phyloP scores from a whole-genome alignment of 2,329 filamentous ascomycete species.

The Arthroderma uncinatum region DNA sequence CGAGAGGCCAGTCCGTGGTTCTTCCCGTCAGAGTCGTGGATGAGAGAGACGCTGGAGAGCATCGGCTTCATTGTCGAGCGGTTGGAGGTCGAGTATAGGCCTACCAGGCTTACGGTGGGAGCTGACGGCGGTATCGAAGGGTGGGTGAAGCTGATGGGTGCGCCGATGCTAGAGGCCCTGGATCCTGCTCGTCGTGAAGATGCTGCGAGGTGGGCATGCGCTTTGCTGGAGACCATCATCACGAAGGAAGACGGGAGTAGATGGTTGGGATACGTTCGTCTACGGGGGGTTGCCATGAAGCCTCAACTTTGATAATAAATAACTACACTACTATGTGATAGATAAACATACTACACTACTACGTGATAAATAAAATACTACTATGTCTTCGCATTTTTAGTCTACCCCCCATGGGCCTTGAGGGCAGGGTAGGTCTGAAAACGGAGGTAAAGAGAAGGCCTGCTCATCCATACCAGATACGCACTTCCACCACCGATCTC shows the following conservation, averaged over 20 bases:
- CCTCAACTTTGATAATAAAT: not conserved
- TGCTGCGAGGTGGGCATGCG: slow-evolving; percentile 44
- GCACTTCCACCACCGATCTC: not conserved
- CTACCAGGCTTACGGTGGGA: slow-evolving; percentile 41
- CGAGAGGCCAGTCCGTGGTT: slow-evolving; percentile 54
- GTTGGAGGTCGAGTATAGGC: slow-evolving; percentile 53
- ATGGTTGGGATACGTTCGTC: slow-evolving; percentile 39
- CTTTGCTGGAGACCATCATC: slow-evolving; percentile 46
- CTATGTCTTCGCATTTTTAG: slow-evolving; percentile 47
- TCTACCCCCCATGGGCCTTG: slow-evolving; percentile 42
- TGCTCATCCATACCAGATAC: not conserved
- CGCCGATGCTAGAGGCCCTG: slow-evolving; percentile 46
- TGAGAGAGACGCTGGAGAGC: slow-evolving; percentile 29
- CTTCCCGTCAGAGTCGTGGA: slow-evolving; percentile 56
- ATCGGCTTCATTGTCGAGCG: slow-evolving; percentile 40
- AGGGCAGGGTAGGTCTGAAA: slow-evolving; percentile 44
- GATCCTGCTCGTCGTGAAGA: slow-evolving; percentile 40
- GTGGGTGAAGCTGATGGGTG: slow-evolving; percentile 56
- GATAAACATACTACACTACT: not conserved
- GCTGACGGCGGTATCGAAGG: slow-evolving; percentile 48
- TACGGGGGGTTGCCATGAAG: slow-evolving; percentile 34
- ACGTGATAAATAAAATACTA: too few species aligned
- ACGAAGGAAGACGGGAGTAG: slow-evolving; percentile 46
- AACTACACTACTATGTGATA: not conserved
- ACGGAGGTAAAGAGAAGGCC: slow-evolving; percentile 27